Conservation (phyloP, 1,139 yeast genomes). For the Geotrichum cucujoidarum region DNA sequence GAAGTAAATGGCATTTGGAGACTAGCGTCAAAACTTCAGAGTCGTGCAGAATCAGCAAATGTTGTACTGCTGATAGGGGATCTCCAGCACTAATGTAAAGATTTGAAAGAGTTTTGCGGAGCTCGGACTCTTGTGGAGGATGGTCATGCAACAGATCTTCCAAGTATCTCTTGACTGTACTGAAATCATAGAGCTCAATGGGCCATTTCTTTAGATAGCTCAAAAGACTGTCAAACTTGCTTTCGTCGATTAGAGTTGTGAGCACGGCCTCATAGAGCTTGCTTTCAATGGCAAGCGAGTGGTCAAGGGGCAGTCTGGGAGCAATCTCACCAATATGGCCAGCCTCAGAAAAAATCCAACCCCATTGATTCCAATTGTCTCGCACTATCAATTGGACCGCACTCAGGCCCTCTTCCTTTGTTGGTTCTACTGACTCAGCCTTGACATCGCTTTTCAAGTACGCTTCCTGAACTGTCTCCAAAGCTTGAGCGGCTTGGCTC, state of each 20-base stretch:
- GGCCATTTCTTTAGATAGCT: slow-evolving; percentile 56
- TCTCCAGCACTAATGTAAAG: slow-evolving; percentile 56
- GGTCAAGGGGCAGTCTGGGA: slow-evolving; percentile 48
- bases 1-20: slow-evolving; percentile 56
- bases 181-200: slow-evolving; percentile 47
- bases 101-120: slow-evolving; percentile 51
- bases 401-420: slow-evolving; percentile 21
- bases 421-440: slow-evolving; percentile 7
- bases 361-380: slow-evolving; percentile 65
- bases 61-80: slow-evolving; percentile 58
- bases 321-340: slow-evolving; percentile 48
- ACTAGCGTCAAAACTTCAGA: slow-evolving; percentile 53
- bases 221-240: slow-evolving; percentile 34
- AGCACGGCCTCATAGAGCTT: slow-evolving; percentile 52
- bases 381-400: slow-evolving; percentile 6
- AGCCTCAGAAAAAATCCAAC: slow-evolving; percentile 49
- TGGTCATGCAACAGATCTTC: slow-evolving; percentile 41
- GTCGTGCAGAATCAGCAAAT: slow-evolving; percentile 54
- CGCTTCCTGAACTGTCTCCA: slow-evolving; percentile 41
- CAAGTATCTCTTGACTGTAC: slow-evolving; percentile 43
- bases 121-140: slow-evolving; percentile 23
- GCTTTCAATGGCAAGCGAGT: slow-evolving; percentile 38
- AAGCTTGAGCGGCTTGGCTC: slow-evolving; percentile 52
- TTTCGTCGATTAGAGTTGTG: slow-evolving; percentile 44
- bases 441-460: slow-evolving; percentile 26